Evolutionary conservation across 495 filamentous ascomycete genomes (phyloP).

Genomic region (Cercophora scortea): DNA sequence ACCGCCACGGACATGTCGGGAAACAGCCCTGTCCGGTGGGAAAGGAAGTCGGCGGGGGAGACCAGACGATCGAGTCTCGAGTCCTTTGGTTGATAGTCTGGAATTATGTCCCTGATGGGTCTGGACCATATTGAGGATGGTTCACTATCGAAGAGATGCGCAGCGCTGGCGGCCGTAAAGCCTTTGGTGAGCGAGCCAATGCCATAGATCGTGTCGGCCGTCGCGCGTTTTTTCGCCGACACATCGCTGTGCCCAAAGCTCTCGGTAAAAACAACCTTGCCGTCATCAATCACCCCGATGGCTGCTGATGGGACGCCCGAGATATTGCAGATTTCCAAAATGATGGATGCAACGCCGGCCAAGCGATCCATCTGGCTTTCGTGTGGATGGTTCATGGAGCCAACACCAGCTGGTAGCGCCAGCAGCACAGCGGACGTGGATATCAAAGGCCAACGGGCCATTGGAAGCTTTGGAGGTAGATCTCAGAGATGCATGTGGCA

Average conservation of each 20-base stretch:
- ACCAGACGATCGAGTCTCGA: background rate
- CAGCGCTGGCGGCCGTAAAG: background rate
- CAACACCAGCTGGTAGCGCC: too few relatives aligned
- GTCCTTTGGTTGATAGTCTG: constrained; percentile 1
- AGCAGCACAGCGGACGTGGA: too few relatives aligned
- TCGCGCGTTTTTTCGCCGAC: background rate
- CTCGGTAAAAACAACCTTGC: background rate
- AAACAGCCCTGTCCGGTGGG: constrained; percentile 4
- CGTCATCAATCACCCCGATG: background rate
- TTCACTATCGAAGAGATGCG: too few relatives aligned
- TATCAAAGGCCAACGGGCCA: too few relatives aligned
- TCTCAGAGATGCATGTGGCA: too few relatives aligned
- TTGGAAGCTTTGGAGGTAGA: too few relatives aligned
- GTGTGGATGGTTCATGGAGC: too few relatives aligned
- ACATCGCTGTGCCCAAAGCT: background rate
- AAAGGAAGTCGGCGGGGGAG: constrained; percentile 3
- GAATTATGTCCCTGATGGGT: constrained; percentile 3
- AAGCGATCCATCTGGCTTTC: too few relatives aligned
- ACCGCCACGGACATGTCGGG: background rate
- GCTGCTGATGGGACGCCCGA: background rate
- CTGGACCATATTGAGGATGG: background rate
- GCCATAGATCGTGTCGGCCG: constrained; percentile 3
- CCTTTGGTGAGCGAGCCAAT: constrained; percentile 7
- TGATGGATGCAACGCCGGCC: too few relatives aligned
- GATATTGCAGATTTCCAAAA: background rate